These are phyloP conservation scores for Porphyridium purpureum DNA, from an alignment of 23 red algal species.

Conservation along the genomic window DNA sequence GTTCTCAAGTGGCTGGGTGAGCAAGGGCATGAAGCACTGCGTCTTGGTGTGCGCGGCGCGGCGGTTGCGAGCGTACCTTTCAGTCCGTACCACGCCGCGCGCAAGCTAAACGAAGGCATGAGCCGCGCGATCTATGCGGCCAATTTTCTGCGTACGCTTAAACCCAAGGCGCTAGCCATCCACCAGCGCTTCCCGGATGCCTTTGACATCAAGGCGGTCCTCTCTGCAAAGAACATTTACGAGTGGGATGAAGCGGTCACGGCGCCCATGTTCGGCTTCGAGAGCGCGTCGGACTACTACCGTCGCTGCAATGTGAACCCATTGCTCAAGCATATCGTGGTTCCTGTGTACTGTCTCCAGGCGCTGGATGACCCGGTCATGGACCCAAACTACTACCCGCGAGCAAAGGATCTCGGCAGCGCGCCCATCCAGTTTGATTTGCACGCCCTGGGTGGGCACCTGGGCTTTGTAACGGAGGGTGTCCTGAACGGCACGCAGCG, in stretches of 20 bases:
- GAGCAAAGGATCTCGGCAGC: conserved; percentile 14
- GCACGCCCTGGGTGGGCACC: conserved; percentile 61
- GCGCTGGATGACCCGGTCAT: conserved; percentile 77
- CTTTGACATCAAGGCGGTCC: conserved; percentile 24
- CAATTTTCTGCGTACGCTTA: conserved; percentile 36
- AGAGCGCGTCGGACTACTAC: conserved; percentile 65
- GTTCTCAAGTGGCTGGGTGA: conserved; percentile 48
- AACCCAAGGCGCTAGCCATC: conserved; percentile 15
- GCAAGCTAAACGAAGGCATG: conserved; percentile 40
- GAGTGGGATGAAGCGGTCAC: conserved; percentile 69
- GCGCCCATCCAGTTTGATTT: conserved; percentile 37
- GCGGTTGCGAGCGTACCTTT: conserved; percentile 71
- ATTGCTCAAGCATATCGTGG: conserved; percentile 30
- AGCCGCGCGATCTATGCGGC: conserved; percentile 36
- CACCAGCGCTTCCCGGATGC: conserved; percentile 9
- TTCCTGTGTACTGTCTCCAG: conserved; percentile 43
- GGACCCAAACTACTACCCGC: conserved; percentile 21
- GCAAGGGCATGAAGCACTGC: conserved; percentile 1
- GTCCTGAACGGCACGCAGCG: too few relatives aligned
- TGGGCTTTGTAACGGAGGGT: conserved; percentile 74
- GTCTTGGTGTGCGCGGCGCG: conserved; percentile 46
- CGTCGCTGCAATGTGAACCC: conserved; percentile 18
- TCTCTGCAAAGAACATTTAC: conserved; percentile 28
- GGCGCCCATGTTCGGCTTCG: conserved; percentile 75
- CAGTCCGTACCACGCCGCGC: conserved; percentile 39